A percentile compares a stretch with the other conserved stretches of the same genome.
Conservation (phyloP, 2,329 filamentous ascomycete genomes). For the Didymella pomorum region DNA sequence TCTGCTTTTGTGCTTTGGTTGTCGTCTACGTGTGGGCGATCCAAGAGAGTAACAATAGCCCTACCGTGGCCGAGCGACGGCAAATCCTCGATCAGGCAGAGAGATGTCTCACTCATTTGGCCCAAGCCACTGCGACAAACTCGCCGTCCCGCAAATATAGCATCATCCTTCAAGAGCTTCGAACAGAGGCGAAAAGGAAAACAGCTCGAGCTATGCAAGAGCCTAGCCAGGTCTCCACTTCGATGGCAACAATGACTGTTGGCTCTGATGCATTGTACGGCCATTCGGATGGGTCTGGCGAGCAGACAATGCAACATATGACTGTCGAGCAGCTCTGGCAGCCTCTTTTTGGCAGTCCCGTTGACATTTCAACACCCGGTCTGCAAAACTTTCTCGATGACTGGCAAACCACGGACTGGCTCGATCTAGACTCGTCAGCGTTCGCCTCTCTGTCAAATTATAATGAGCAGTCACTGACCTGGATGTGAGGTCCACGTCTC, state of each 20-base stretch:
- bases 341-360: conserved; percentile 33
- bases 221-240: not conserved
- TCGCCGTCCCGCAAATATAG: conserved; percentile 58
- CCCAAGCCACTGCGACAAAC: conserved; percentile 56
- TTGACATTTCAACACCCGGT: conserved; percentile 24
- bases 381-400: conserved; percentile 37
- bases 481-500: conserved; percentile 19
- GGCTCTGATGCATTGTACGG: not conserved
- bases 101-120: conserved; percentile 56
- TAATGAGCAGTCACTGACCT: conserved; percentile 15
- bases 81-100: conserved; percentile 55
- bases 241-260: not conserved
- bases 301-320: not conserved
- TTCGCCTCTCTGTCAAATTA: conserved; percentile 27
- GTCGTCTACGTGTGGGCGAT: conserved; percentile 60
- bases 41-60: conserved; percentile 40
- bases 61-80: conserved; percentile 17
- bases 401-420: conserved; percentile 48
- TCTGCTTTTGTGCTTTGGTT: conserved; percentile 59
- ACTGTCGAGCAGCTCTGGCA: conserved; percentile 24
- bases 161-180: conserved; percentile 58
- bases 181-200: conserved; percentile 50
- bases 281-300: not conserved
- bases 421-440: conserved; percentile 46
- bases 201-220: conserved; percentile 24